Conservation (phyloP, 176 grass and related monocot genomes). For the Musa troglodytarum region DNA sequence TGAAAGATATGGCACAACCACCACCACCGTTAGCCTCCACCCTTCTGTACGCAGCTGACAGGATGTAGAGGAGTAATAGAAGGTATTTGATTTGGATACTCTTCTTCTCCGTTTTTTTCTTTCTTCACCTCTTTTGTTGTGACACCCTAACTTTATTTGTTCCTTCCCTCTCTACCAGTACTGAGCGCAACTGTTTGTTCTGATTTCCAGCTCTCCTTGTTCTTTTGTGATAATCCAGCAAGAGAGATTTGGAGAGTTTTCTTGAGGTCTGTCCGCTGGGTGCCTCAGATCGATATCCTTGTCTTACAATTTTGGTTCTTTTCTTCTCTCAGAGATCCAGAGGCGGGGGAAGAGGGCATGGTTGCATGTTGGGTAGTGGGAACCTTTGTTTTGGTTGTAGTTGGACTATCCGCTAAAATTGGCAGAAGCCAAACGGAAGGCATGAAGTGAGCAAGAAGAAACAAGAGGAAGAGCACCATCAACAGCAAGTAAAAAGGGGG, state of each 20-base stretch:
- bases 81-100: constrained; percentile 30
- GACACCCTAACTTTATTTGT: constrained; percentile 33
- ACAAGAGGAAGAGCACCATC: neutral
- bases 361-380: no score
- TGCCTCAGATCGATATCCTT: constrained; percentile 16
- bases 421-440: no score
- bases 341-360: no score
- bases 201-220: constrained; percentile 69
- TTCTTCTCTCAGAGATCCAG: constrained; percentile 11
- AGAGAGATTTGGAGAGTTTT: constrained; percentile 19
- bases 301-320: constrained; percentile 3
- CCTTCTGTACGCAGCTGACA: constrained; percentile 26
- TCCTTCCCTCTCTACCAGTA: constrained; percentile 14
- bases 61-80: constrained; percentile 7
- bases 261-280: neutral
- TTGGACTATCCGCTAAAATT: no score
- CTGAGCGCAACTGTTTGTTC: constrained; percentile 92
- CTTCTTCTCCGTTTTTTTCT: neutral
- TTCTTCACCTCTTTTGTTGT: neutral
- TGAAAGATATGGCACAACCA: constrained; percentile 74
- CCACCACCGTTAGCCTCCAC: constrained; percentile 27
- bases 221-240: constrained; percentile 6
- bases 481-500: neutral
- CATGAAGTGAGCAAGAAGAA: neutral
- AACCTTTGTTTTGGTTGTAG: no score